Base-by-base conservation (phyloP, 345 rosid genomes). In the Streptanthus diversifolius region DNA sequence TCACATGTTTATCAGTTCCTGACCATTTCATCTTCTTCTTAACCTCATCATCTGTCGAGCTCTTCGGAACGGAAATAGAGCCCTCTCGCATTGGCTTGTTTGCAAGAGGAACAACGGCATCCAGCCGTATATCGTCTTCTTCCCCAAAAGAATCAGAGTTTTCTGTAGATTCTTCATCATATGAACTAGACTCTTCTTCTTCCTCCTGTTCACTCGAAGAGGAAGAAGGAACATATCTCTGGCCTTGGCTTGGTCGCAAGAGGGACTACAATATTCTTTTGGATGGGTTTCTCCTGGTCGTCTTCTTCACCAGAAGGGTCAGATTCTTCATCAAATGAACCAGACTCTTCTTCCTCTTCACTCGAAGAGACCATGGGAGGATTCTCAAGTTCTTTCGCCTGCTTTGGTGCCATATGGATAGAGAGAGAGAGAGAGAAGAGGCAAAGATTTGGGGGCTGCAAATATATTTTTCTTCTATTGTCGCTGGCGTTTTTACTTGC, bases 371-470 rank as follows among this genome's bases (percentile, higher is more conserved):
- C 61, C 18, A 32, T 36, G 0, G 14, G 61, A 55, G 39, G 40
- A 33, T 55, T 55, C 24, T 30, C 4, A 8, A 5, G 32, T 18
- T 56, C 17, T 5, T 55, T 17, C 1, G 13, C 7, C 22, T 55
- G 13, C 60, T 55, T 55, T 7, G 60, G 22, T 55, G 39, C 60
- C 60, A 55, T n/a, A n/a, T n/a, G n/a, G n/a, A n/a, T n/a, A n/a
- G n/a, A n/a, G n/a, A n/a, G n/a, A n/a, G 21, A 54, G 21, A 29
- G 12, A 29, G 36, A 52, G 17, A 22, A 7, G 13, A 51, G 33
- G 14, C 17, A 24, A 6, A 24, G 56, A 24, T 19, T 21, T 19
- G 14, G 1, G 14, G n/a, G 1, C 24, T 48, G 27, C 10, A 48
- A 48, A 0, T n/a, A n/a, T n/a, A n/a, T 48, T 22, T 11, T 47